Evolutionary conservation across 2,329 filamentous ascomycete species (phyloP), one percentile per base, ranked within the genome.

Genomic region (Penicillium sp.): DNA sequence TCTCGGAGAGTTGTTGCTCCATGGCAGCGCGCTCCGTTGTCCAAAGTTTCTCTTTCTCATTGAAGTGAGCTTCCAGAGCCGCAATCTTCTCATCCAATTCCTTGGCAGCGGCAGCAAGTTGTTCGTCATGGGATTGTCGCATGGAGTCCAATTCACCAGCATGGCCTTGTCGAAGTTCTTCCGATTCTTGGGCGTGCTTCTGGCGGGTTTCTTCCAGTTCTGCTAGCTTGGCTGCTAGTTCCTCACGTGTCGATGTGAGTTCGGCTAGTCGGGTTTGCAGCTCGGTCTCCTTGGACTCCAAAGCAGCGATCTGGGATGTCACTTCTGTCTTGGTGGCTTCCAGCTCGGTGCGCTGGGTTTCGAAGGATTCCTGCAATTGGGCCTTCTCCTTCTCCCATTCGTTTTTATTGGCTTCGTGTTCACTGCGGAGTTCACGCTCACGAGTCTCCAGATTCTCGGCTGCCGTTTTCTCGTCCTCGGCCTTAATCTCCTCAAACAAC

Each of bases 401-500:
- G 16, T 61, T 60, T 50, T 68, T 71, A 52, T 70, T 66, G 21
- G 65, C 56, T 41, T 70, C 71, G 34, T 70, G 70, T 55, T 75
- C 67, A 16, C 74, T 71, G 6, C 72, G 69, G 53, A 81, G 72
- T 57, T 79, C 75, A 54, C 75, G 72, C 57, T 77, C 72, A 29
- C 71, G 73, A 23, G 63, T 65, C 37, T 70, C 71, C 57, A 73
- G 64, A 15, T 62, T 65, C 50, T 76, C 72, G 3, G 68, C 65
- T 23, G 72, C 74, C 2, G 70, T 61, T 47, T 66, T 72, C 60
- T 75, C 72, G 38, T 77, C 75, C 55, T 77, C 75, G 6, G 63
- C 65, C 59, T 74, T 75, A 56, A 78, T 76, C 42, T 74, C 75
- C 56, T 82, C 79, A 38, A 79, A 80, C 3, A 74, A 60, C 12